A percentile compares a stretch with the other conserved stretches of the same genome.
phyloP scores from a whole-genome alignment of 1,139 yeast species.

The Komagataea norvegica region DNA sequence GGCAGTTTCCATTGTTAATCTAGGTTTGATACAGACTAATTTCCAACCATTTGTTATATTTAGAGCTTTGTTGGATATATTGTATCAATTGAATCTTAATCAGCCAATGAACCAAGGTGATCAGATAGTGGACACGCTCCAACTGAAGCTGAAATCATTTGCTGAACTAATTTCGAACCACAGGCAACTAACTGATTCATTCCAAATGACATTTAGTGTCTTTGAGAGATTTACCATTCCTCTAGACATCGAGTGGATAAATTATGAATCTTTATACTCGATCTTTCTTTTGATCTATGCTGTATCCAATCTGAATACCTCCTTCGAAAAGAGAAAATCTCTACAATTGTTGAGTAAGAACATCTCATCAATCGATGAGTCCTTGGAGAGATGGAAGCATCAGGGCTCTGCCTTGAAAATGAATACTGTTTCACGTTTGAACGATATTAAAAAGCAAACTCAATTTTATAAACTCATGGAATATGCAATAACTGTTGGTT shows the following conservation, averaged over 20 bases:
- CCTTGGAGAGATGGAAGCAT: not conserved
- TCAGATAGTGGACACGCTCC: not conserved
- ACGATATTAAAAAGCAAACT: slow-evolving; percentile 7
- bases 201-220: slow-evolving; percentile 4
- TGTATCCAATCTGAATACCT: slow-evolving; percentile 11
- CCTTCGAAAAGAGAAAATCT: slow-evolving; percentile 23
- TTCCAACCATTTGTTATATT: slow-evolving; percentile 4
- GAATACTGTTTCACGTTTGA: not conserved
- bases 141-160: slow-evolving; percentile 8
- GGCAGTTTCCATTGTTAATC: slow-evolving; percentile 2
- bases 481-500: slow-evolving; percentile 12
- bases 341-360: slow-evolving; percentile 11
- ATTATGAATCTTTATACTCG: slow-evolving; percentile 7
- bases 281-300: slow-evolving; percentile 16
- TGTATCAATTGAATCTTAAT: slow-evolving; percentile 1
- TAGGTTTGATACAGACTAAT: slow-evolving; percentile 2
- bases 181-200: not conserved
- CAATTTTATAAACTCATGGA: slow-evolving; percentile 18
- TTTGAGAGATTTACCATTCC: slow-evolving; percentile 7
- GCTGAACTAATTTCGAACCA: slow-evolving; percentile 8
- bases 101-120: not conserved
- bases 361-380: slow-evolving; percentile 5
- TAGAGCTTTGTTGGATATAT: slow-evolving; percentile 6
- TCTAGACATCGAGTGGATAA: slow-evolving; percentile 9
- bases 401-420: slow-evolving; percentile 1